These are phyloP conservation scores for Cairneyella variabilis DNA, from an alignment of 495 filamentous ascomycete genomes.

Conservation along the genomic window DNA sequence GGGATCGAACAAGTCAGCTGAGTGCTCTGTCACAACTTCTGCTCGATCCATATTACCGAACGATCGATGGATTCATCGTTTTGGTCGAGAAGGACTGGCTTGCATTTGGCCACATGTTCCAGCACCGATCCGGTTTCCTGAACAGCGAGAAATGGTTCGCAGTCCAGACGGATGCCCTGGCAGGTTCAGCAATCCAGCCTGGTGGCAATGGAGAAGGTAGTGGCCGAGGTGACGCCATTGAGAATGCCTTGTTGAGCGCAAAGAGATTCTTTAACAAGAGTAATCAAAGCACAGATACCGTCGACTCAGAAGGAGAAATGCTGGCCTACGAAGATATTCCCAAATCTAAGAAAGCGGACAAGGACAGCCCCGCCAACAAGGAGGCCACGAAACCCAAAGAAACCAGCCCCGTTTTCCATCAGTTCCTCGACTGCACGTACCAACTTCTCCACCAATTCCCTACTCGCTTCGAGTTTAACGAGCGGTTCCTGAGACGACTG, in stretches of 20 bases:
- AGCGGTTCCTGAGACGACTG: conserved; percentile 84
- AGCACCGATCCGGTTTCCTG: conserved; percentile 78
- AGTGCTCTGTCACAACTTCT: conserved; percentile 92
- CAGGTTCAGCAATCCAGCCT: conserved; percentile 47
- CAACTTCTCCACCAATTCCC: conserved; percentile 87
- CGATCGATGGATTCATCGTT: conserved; percentile 91
- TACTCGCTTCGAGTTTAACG: conserved; percentile 93
- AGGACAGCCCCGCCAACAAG: conserved; percentile 29
- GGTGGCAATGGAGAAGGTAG: conserved; percentile 40
- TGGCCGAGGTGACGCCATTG: conserved; percentile 69
- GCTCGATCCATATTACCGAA: conserved; percentile 93
- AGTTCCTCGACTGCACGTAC: conserved; percentile 94
- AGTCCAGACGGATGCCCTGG: conserved; percentile 66
- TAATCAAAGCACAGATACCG: conserved; percentile 61
- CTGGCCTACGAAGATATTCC: conserved; percentile 50
- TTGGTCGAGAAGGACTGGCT: conserved; percentile 98
- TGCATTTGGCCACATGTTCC: conserved; percentile 96
- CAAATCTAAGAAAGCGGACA: conserved; percentile 11
- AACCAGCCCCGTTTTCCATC: conserved; percentile 95
- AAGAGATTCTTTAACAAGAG: conserved; percentile 86
- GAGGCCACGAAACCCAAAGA: conserved; percentile 64
- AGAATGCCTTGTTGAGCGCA: conserved; percentile 81
- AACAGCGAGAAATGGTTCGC: conserved; percentile 95
- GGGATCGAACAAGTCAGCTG: conserved; percentile 95
- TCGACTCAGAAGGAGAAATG: conserved; percentile 56